These are phyloP conservation scores for Tanacetum coccineum DNA, from an alignment of 129 eudicot genomes.

Conservation along the genomic window DNA sequence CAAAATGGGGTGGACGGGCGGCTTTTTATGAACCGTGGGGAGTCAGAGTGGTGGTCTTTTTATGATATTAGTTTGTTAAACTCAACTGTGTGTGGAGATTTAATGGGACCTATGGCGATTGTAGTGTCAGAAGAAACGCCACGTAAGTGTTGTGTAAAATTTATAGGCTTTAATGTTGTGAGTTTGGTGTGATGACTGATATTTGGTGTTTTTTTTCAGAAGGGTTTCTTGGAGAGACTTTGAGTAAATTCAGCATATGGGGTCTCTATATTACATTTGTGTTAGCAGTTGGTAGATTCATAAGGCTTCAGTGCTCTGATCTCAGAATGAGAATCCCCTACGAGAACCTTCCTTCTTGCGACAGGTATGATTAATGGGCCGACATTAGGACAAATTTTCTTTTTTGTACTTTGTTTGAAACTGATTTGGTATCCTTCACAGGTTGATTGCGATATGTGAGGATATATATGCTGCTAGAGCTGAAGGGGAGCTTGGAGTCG, in stretches of 20 bases:
- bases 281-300: slow-evolving; percentile 55
- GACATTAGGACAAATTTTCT: background rate
- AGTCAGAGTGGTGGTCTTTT: slow-evolving; percentile 50
- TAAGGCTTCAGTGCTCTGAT: slow-evolving; percentile 58
- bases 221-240: slow-evolving; percentile 56
- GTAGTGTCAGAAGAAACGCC: slow-evolving; percentile 60
- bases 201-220: slow-evolving; percentile 25
- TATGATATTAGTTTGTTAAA: slow-evolving; percentile 38
- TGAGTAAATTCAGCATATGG: slow-evolving; percentile 62
- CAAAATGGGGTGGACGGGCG: slow-evolving; percentile 39
- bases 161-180: background rate
- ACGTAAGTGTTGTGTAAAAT: slow-evolving; percentile 31
- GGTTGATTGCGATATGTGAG: slow-evolving; percentile 55
- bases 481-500: slow-evolving; percentile 59
- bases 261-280: slow-evolving; percentile 56
- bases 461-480: slow-evolving; percentile 59
- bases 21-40: slow-evolving; percentile 40
- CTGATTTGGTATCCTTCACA: slow-evolving; percentile 19
- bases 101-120: slow-evolving; percentile 57
- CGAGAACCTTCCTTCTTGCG: slow-evolving; percentile 58
- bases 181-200: background rate
- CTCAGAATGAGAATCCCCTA: slow-evolving; percentile 57
- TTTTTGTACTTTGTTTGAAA: background rate
- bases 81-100: slow-evolving; percentile 45
- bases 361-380: slow-evolving; percentile 33